phyloP scores from a whole-genome alignment of 2,329 filamentous ascomycete species.

The Colletotrichum endophyticum region DNA sequence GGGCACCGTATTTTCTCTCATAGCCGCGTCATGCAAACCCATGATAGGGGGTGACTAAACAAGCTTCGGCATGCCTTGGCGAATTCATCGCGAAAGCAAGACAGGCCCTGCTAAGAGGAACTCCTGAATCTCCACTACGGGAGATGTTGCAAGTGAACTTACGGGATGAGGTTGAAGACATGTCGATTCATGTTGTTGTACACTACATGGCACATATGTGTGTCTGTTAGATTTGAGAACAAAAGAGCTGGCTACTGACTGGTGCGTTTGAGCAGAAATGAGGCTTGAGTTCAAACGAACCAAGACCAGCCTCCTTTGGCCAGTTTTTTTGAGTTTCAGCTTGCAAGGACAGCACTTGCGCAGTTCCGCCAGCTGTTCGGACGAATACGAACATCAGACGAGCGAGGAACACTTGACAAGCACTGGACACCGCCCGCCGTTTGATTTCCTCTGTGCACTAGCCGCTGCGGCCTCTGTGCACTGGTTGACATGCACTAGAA shows the following conservation, averaged over 20 bases:
- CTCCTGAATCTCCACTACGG: neutral
- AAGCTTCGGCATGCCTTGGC: slow-evolving; percentile 7
- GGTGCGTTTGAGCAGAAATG: neutral
- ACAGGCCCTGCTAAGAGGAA: neutral
- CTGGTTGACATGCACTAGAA: neutral
- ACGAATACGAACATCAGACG: slow-evolving; percentile 19
- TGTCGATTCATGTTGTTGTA: neutral
- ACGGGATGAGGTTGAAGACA: neutral
- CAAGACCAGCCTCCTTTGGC: neutral
- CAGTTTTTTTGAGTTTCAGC: slow-evolving; percentile 13
- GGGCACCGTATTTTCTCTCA: neutral
- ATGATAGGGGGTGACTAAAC: slow-evolving; percentile 9
- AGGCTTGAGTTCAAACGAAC: neutral
- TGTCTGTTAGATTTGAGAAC: neutral
- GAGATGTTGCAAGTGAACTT: neutral
- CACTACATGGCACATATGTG: neutral
- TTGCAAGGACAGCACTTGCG: slow-evolving; percentile 3
- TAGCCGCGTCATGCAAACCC: slow-evolving; percentile 6
- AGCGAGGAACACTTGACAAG: neutral
- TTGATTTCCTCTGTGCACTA: neutral
- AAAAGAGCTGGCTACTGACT: neutral
- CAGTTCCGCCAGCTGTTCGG: slow-evolving; percentile 4
- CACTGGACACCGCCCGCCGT: neutral
- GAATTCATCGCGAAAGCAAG: neutral
- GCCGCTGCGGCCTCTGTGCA: neutral